Base-by-base conservation (phyloP, 768 basidiomycete species). In the Suillus spraguei region DNA sequence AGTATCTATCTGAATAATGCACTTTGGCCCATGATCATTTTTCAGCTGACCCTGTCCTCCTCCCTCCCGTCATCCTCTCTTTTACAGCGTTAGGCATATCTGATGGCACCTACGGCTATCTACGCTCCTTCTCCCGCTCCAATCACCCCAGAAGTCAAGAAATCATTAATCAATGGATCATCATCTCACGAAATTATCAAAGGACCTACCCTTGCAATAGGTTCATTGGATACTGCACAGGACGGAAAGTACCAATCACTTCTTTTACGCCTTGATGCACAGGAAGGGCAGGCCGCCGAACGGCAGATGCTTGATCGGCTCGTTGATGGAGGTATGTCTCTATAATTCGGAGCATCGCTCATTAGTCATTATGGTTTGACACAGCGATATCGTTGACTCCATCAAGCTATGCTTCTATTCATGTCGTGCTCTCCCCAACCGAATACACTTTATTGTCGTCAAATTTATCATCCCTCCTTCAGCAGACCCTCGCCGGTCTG, bases 291-390 rank as follows among this genome's bases (percentile, higher is more conserved):
- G 65, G 70, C 77, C 39, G 87, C 93, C 36, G 92, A 95, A 69
- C 88, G 84, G 70, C 88, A 94, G 71, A 86, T 95, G 79, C 77
- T 95, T 35, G 94, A 96, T 74, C 82, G 94, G 64, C 77, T 96
- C 65, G 78, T 94, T 17, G 93, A 92, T 75, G 83, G 85, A 79
- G 94, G 94, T 94, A 70, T 60, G 81, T 75, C 17, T 66, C 39
- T 60, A 64, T 49, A 39, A 59, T 61, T 36, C 52, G 28, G n/a
- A 38, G 32, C 32, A 22, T 58, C 47, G 32, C 14, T 13, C 49
- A 44, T 24, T 64, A n/a, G 50, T n/a, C 24, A 35, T 42, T 50
- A 24, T 52, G 24, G 20, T 41, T 41, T 64, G 59, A 47, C 14
- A 28, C 65, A 94, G 94, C 91, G 36, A 85, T 85, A 5, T 76